phyloP scores from a whole-genome alignment of 768 basidiomycete species.

The Chlorophyllum brunneum region DNA sequence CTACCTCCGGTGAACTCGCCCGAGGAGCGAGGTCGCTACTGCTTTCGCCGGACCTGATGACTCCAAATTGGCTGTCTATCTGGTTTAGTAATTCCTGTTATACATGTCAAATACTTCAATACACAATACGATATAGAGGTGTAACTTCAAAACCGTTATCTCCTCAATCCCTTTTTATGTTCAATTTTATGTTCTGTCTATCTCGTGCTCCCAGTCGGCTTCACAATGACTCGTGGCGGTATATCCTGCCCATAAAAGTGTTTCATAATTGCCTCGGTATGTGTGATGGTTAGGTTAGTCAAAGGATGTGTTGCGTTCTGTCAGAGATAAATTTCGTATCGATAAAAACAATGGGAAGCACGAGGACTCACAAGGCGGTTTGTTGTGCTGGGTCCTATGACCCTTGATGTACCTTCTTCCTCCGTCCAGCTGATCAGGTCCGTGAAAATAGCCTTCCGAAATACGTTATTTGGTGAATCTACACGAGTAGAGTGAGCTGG shows the following conservation, averaged over 20 bases:
- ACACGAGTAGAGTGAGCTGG: background rate
- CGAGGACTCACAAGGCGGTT: conserved; percentile 25
- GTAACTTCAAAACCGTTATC: no score
- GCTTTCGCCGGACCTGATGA: no score
- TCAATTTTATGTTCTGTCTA: background rate
- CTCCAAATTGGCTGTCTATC: no score
- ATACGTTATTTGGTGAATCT: conserved; percentile 18
- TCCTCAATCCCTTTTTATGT: no score
- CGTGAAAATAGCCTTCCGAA: conserved; percentile 20
- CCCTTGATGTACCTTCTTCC: conserved; percentile 21
- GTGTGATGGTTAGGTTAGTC: conserved; percentile 33
- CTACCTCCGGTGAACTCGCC: no score
- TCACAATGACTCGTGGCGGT: background rate
- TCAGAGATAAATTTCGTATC: background rate
- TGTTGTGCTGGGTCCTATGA: conserved; percentile 12
- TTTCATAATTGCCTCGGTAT: conserved; percentile 27
- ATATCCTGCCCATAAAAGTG: conserved; percentile 23
- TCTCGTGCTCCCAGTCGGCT: background rate
- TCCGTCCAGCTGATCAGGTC: conserved; percentile 28
- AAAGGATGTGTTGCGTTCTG: conserved; percentile 33
- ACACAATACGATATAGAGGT: no score
- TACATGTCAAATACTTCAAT: no score
- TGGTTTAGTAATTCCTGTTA: no score
- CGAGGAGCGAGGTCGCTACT: no score
- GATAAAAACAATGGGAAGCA: background rate